A percentile compares a stretch with the other conserved stretches of the same genome.
phyloP scores from a whole-genome alignment of 768 basidiomycete genomes.

The Rhizopogon vesiculosus region DNA sequence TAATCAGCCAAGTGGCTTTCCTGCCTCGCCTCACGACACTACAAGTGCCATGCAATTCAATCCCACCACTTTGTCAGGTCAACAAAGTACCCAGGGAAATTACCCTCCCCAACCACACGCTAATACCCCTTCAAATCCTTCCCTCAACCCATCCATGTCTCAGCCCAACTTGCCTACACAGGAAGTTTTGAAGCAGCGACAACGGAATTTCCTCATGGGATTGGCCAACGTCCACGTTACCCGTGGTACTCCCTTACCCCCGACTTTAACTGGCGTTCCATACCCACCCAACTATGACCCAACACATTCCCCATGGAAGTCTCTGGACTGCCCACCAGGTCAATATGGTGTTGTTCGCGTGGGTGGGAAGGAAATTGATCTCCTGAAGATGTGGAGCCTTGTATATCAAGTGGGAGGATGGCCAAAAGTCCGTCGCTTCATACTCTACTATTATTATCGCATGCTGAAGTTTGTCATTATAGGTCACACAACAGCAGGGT shows the following conservation, averaged over 20 bases:
- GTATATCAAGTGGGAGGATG: slow-evolving; percentile 60
- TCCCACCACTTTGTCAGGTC: slow-evolving; percentile 28
- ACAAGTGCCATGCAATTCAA: slow-evolving; percentile 37
- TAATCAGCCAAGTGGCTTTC: slow-evolving; percentile 24
- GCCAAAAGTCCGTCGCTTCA: slow-evolving; percentile 43
- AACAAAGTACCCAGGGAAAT: slow-evolving; percentile 40
- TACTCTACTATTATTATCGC: slow-evolving; percentile 9
- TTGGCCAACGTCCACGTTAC: slow-evolving; percentile 57
- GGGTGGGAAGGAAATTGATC: slow-evolving; percentile 69
- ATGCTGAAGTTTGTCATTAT: slow-evolving; percentile 9
- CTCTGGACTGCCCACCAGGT: slow-evolving; percentile 50
- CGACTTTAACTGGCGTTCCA: slow-evolving; percentile 60
- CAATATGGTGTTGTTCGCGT: slow-evolving; percentile 64
- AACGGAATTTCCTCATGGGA: slow-evolving; percentile 53
- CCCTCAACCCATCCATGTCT: slow-evolving; percentile 43
- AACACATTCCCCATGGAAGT: slow-evolving; percentile 56
- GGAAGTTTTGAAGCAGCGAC: slow-evolving; percentile 46
- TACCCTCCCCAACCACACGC: slow-evolving; percentile 35
- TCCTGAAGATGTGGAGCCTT: slow-evolving; percentile 69
- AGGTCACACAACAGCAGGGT: slow-evolving; percentile 43
- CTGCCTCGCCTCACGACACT: slow-evolving; percentile 37
- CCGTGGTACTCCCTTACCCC: slow-evolving; percentile 65
- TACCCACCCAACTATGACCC: slow-evolving; percentile 59
- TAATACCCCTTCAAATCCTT: slow-evolving; percentile 22
- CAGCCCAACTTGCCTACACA: slow-evolving; percentile 25